Base-by-base conservation (phyloP, 1,139 yeast species). In the Suhomyces panamericanus region DNA sequence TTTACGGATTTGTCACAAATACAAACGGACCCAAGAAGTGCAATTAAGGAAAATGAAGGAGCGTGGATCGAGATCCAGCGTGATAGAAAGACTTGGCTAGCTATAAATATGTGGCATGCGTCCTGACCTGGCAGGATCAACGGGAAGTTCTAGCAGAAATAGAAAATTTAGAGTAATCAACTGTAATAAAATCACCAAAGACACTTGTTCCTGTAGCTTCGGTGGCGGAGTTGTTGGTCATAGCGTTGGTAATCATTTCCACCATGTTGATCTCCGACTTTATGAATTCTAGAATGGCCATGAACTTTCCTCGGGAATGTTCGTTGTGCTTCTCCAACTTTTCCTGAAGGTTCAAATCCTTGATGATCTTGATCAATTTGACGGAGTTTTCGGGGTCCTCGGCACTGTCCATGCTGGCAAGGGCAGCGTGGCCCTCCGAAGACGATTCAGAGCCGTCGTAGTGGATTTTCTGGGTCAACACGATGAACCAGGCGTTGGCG, bases 401-500 rank as follows among this genome's bases (percentile, higher is more conserved):
- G n/a, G 34, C 24, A 30, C 31, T 38, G 17, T 54, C 54, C 16
- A 34, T 13, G 9, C 36, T 32, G 17, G 35, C 36, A 12, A 20
- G 13, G 24, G 33, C 41, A n/a, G 41, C 28, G 17, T 28, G 35
- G 6, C 43, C 32, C 68, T 54, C 35, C 70, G 61, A 42, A 68
- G 70, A 42, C 40, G 28, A 11, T n/a, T 41, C 45, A 24, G 39
- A 32, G 14, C 44, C 42, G 5, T 46, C 48, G 26, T 39, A 39
- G 22, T 39, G 43, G 35, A 46, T 36, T 30, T 60, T 58, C 33
- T 77, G 83, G 46, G 69, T 70, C 43, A 89, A 72, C 12, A 81
- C 78, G 30, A 83, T 75, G 43, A 79, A 68, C 88, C 96, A 88
- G 12, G 95, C 87, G 48, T 80, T 78, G 29, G 87, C 79, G 17